A percentile compares a stretch with the other conserved stretches of the same genome.
phyloP scores from a whole-genome alignment of 1,284 basidiomycete species.

The Neolentinus lepideus region DNA sequence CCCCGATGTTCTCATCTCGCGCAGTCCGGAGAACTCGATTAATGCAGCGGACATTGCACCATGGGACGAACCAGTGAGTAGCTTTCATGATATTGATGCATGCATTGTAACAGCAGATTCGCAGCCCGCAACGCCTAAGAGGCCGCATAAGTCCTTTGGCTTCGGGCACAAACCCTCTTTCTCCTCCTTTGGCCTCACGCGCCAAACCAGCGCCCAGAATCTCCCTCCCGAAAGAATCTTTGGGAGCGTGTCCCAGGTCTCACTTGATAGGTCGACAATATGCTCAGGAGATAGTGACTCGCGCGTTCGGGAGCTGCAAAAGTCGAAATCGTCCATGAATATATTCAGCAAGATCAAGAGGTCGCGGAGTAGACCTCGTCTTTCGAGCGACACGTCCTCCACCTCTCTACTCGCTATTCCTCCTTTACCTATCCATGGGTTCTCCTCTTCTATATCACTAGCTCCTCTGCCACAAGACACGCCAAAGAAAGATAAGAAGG shows the following conservation, averaged over 20 bases:
- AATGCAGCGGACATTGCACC: slow-evolving; percentile 4
- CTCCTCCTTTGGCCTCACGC: slow-evolving; percentile 24
- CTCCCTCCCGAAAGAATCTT: slow-evolving; percentile 23
- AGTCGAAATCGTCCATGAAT: slow-evolving; percentile 28
- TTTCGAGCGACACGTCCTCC: slow-evolving; percentile 12
- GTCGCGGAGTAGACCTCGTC: slow-evolving; percentile 20
- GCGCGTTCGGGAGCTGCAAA: slow-evolving; percentile 23
- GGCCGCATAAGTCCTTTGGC: slow-evolving; percentile 11
- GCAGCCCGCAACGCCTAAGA: not conserved
- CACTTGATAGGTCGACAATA: slow-evolving; percentile 12
- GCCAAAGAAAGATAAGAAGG: slow-evolving; percentile 18
- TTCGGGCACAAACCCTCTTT: slow-evolving; percentile 34
- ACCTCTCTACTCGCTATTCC: slow-evolving; percentile 14
- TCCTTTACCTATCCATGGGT: slow-evolving; percentile 21
- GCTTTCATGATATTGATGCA: not conserved
- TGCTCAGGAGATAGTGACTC: slow-evolving; percentile 16
- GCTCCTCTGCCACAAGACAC: slow-evolving; percentile 14
- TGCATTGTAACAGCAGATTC: not conserved
- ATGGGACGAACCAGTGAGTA: slow-evolving; percentile 3
- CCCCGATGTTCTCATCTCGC: not conserved
- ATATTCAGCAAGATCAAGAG: slow-evolving; percentile 22
- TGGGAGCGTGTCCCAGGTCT: slow-evolving; percentile 32
- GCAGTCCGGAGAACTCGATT: not conserved
- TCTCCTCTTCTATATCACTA: slow-evolving; percentile 27
- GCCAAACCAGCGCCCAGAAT: slow-evolving; percentile 24